Conservation (phyloP, 2,329 filamentous ascomycete genomes). For the Penicillium sp. region DNA sequence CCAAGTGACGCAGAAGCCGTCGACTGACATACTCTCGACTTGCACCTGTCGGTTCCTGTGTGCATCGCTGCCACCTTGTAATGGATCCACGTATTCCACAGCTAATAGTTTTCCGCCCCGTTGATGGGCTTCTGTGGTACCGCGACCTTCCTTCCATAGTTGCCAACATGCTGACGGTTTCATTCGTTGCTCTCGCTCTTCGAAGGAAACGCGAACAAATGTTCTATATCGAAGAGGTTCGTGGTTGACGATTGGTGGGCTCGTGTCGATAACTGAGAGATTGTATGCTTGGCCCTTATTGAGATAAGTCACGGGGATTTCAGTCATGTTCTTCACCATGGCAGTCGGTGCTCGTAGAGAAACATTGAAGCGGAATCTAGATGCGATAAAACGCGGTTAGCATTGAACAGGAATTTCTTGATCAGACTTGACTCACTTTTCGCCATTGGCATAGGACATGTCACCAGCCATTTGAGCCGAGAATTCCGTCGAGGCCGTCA, state of each 20-base stretch:
- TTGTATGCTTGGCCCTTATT: constrained; percentile 97
- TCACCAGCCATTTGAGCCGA: constrained; percentile 21
- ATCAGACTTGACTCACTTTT: constrained; percentile 50
- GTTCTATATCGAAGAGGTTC: constrained; percentile 76
- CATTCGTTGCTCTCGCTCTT: constrained; percentile 88
- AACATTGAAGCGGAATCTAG: constrained; percentile 79
- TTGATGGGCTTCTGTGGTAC: constrained; percentile 93
- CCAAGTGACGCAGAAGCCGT: constrained; percentile 92
- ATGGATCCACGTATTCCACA: constrained; percentile 81
- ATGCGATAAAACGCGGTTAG: constrained; percentile 14
- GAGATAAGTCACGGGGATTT: constrained; percentile 95
- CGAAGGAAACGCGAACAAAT: constrained; percentile 91
- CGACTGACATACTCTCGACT: constrained; percentile 76
- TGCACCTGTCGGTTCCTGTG: constrained; percentile 62
- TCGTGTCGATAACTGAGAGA: constrained; percentile 76
- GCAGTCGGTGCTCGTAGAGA: constrained; percentile 91
- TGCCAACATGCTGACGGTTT: constrained; percentile 83
- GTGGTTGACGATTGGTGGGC: constrained; percentile 56
- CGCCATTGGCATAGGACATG: constrained; percentile 38
- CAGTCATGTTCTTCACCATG: constrained; percentile 81
- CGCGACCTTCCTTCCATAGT: constrained; percentile 92
- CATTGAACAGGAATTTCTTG: constrained; percentile 4
- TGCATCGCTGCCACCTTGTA: constrained; percentile 54
- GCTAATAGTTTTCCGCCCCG: constrained; percentile 88
- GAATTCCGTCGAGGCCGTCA: constrained; percentile 29